Evolutionary conservation across 2,329 filamentous ascomycete genomes (phyloP), one percentile per base, ranked within the genome.

Genomic region (Trichophyton verrucosum): DNA sequence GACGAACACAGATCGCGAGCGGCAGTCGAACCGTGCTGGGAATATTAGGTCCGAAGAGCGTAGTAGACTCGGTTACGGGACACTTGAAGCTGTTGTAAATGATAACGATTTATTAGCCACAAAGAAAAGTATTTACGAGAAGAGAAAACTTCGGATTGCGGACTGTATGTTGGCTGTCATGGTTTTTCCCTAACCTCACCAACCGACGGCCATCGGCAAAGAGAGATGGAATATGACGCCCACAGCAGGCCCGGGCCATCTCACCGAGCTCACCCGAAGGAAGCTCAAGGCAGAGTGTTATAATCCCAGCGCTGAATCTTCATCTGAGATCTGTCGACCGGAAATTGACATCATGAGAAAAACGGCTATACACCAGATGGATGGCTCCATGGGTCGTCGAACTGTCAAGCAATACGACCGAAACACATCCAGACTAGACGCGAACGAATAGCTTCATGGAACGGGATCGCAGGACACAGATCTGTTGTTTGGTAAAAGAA

Each of bases 271-370:
- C 86, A 86, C 81, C 80, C 76, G 66, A 71, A 76, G 82, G 85
- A 85, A 88, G 80, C 83, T 82, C 81, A 83, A 82, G 83, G 81
- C 70, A 67, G 69, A 72, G 77, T 72, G 69, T 57, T 38, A 42
- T 57, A 70, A 70, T 68, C 70, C 73, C 75, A 76, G 75, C 74
- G 79, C 79, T 77, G 75, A 78, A 53, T 69, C 70, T 94, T 82
- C 71, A 75, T 96, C 86, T 95, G 75, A 89, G 86, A 94, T 86
- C 88, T 94, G 91, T 95, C 89, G 88, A 91, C 89, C 85, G 87
- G 88, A 91, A 76, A 89, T 87, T 85, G 82, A 88, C 86, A 91
- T 84, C 88, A 90, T 85, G 75, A 70, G 71, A 68, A 58, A 55
- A 61, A 24, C 24, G 38, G 42, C 51, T 68, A 59, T 69, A 67